Evolutionary conservation across 2,329 filamentous ascomycete species (phyloP), one percentile per base, ranked within the genome.

Genomic region (Phialocephala sp.): DNA sequence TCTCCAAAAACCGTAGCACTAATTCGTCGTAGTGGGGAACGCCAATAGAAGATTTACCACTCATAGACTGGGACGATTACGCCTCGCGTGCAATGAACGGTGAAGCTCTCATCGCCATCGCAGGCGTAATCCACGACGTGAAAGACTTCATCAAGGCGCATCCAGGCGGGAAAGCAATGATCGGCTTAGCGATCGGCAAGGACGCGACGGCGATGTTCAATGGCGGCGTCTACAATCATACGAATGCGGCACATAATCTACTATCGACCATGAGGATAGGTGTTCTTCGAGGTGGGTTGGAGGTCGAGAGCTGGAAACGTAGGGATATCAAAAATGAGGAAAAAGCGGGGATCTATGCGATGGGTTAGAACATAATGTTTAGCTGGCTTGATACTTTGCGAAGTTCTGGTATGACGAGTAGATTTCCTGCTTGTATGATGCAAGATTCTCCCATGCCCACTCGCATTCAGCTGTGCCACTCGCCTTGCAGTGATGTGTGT

Each of bases 181-280:
- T 95, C 80, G 86, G 82, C 71, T 90, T 88, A 32, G 90, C 88
- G 47, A 85, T 95, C 63, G 92, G 92, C 78, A 94, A 94, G 83
- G 92, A 95, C 69, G 91, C 91, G 64, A 94, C 92, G 20, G 91
- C 91, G 72, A 91, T 93, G 81, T 94, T 95, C 85, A 95, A 94
- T 79, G 92, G 92, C 18, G 62, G 64, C 37, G 47, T 64, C 27
- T 63, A 64, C 43, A 57, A 60, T 5, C 64, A 64, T 72, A 77
- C 39, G 63, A 67, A n/a, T 76, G 72, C 68, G 59, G 79, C 32
- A 78, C 68, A 66, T 72, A 43, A 75, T 77, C 60, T 71, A 75
- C 2, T 69, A 72, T 14, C 63, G 70, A 11, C 72, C 71, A 55
- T 76, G 79, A 60, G 64, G 56, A 50, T 56, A 69, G 68, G 14